phyloP scores from a whole-genome alignment of 2,329 filamentous ascomycete species.

The Cladosporium oxysporum region DNA sequence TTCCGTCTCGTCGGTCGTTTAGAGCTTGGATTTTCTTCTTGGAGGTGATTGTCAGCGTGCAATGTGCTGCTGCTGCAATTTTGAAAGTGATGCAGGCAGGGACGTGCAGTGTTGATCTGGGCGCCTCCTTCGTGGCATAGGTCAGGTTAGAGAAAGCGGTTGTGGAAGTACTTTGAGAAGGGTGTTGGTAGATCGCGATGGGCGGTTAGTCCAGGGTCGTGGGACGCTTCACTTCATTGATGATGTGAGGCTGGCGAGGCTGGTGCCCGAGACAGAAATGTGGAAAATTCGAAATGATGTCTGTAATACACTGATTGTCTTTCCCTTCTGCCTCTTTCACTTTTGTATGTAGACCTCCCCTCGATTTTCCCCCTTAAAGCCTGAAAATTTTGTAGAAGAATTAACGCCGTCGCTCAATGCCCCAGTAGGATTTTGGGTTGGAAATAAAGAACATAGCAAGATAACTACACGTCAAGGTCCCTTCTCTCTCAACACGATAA shows the following conservation, averaged over 20 bases:
- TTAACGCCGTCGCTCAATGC: conserved; percentile 20
- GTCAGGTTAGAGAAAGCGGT: neutral
- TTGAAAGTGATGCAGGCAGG: neutral
- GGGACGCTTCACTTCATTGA: neutral
- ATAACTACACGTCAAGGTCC: neutral
- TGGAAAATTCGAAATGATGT: neutral
- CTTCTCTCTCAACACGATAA: neutral
- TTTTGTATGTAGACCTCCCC: neutral
- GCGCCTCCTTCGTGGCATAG: neutral
- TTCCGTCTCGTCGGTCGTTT: no score
- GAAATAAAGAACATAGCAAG: conserved; percentile 13
- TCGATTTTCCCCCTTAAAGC: neutral
- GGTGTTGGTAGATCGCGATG: no score
- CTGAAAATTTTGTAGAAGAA: conserved; percentile 1
- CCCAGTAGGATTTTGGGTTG: conserved; percentile 5
- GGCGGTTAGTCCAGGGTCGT: neutral
- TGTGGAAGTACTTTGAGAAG: neutral
- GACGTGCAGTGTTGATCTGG: neutral
- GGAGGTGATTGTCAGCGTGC: no score
- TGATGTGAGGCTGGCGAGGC: neutral
- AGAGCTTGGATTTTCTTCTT: neutral
- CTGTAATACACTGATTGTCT: neutral
- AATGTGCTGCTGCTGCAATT: no score
- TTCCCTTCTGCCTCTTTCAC: neutral
- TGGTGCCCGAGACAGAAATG: neutral